Evolutionary conservation across 208 protist genomes (phyloP).

Genomic region (Trypanosoma lewisi): DNA sequence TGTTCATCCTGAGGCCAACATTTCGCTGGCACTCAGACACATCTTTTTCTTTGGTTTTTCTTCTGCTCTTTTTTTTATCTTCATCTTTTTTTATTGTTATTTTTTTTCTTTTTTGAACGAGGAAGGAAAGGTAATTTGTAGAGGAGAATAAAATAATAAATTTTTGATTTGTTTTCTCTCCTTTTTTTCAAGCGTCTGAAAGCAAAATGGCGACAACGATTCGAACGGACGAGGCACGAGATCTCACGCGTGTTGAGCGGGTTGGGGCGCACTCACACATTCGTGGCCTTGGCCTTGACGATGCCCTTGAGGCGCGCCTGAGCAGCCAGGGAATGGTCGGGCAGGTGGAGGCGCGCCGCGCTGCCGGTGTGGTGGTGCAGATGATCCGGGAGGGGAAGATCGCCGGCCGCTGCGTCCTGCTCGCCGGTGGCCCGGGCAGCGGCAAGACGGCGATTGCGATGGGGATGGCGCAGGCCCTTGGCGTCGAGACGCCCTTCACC

Average conservation of each 20-base stretch:
- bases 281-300: conserved; percentile 98
- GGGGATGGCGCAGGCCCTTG: conserved; percentile 98
- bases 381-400: conserved; percentile 99
- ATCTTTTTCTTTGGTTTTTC: not conserved
- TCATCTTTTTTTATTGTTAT: conserved; percentile 3
- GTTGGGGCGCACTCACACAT: conserved; percentile 99
- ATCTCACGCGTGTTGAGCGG: conserved; percentile 96
- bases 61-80: not conserved
- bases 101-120: not conserved
- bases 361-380: conserved; percentile 90
- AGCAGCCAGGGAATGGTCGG: conserved; percentile 98
- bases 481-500: conserved; percentile 98
- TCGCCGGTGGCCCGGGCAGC: conserved; percentile 97
- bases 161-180: not conserved
- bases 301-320: conserved; percentile 94
- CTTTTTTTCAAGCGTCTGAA: not conserved
- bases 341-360: conserved; percentile 93
- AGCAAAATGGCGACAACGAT: conserved; percentile 66
- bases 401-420: conserved; percentile 98
- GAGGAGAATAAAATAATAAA: not conserved
- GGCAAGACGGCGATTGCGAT: conserved; percentile 99
- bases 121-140: not conserved
- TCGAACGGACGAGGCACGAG: conserved; percentile 93
- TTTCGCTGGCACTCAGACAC: not conserved
- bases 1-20: too few relatives aligned